Evolutionary conservation across 371 early-diverging fungal species (phyloP), one percentile per base, ranked within the genome.

Genomic region (Rhizopus sp.): DNA sequence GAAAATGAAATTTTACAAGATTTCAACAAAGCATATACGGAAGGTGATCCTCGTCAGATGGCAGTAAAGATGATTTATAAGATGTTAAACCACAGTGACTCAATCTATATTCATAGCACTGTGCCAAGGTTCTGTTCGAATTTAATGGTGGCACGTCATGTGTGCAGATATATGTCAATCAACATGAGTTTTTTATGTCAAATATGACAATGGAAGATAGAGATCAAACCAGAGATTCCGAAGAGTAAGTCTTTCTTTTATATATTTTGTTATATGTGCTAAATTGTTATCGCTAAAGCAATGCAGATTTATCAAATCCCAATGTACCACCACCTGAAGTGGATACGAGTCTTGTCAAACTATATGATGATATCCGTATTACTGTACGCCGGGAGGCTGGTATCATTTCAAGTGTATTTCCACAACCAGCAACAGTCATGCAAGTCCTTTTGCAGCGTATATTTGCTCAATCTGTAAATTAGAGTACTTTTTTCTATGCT

Each of bases 61-160:
- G 82, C 81, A 55, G 88, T 86, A 79, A 70, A 74, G 23, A 44
- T n/a, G 5, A 59, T 34, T 15, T 16, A 46, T 31, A 32, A 34
- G 6, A 23, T 8, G 44, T 46, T 13, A 37, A 16, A 15, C 41
- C 2, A 3, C 6, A 38, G n/a, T 23, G 33, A n/a, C 47, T 9
- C 5, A 34, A 50, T 4, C 47, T 30, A 33, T 62, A 33, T 47
- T 51, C 44, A 32, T 75, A 93, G 93, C 84, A 86, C 41, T 90
- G 87, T 59, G 94, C 96, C 32, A 86, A 85, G 58, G 87, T 92
- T 3, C 73, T 98, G 50, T 81, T 88, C 49, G 95, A 95, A 50
- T 95, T 96, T 75, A 98, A 98, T 62, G 97, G 98, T 29, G 97
- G 98, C 30, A 82, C 87, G 46, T 95, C 96, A 0, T 94, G 94